These are phyloP conservation scores for Cercophora samala DNA, from an alignment of 495 filamentous ascomycete genomes.

Conservation along the genomic window DNA sequence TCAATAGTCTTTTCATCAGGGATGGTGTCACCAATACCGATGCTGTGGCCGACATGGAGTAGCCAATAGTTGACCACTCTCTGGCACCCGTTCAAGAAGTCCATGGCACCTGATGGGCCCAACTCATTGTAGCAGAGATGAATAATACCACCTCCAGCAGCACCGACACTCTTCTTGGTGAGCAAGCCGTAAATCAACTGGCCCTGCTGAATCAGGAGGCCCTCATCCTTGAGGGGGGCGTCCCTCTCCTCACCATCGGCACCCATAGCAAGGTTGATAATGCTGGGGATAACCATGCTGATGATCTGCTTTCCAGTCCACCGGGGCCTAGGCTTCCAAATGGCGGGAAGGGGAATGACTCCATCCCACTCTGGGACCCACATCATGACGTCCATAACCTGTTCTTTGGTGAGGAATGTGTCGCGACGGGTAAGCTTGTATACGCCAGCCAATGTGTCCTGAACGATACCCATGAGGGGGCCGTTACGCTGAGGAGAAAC, in stretches of 20 bases:
- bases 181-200: conserved; percentile 87
- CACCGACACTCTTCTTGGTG: conserved; percentile 91
- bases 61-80: conserved; percentile 95
- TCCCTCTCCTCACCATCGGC: conserved; percentile 46
- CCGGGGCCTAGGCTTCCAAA: conserved; percentile 82
- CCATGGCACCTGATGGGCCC: conserved; percentile 75
- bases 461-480: conserved; percentile 98
- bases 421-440: conserved; percentile 96
- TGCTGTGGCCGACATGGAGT: conserved; percentile 95
- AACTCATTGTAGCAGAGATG: conserved; percentile 97
- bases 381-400: conserved; percentile 92
- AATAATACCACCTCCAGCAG: conserved; percentile 79
- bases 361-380: conserved; percentile 99
- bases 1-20: conserved; percentile 77
- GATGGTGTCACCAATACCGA: conserved; percentile 98
- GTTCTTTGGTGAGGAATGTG: conserved; percentile 80
- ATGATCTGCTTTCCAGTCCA: conserved; percentile 99
- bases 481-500: conserved; percentile 96
- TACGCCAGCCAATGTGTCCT: conserved; percentile 92
- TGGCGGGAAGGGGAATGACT: conserved; percentile 83
- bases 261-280: conserved; percentile 72
- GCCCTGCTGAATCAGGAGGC: conserved; percentile 77
- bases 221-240: conserved; percentile 72
- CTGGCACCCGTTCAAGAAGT: conserved; percentile 94
- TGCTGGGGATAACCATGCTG: conserved; percentile 84